Conservation (phyloP, 73 alveolate genomes). For the Paramecium sonneborni region DNA sequence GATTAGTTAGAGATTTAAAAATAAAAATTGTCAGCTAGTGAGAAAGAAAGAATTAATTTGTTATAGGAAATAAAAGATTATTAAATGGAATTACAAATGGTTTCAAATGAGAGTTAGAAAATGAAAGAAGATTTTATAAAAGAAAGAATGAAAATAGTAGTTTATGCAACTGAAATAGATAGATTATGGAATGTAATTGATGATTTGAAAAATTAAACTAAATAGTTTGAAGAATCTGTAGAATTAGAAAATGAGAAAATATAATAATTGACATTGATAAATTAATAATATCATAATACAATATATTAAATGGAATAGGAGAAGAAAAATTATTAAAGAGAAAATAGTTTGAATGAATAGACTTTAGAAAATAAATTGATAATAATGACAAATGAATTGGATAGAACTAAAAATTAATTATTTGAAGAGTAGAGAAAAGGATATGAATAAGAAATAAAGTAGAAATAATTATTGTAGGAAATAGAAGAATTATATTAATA, state of each 20-base stretch:
- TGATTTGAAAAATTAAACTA: neutral
- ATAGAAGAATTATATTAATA: constrained; percentile 14
- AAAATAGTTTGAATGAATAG: neutral
- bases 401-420: neutral
- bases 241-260: neutral
- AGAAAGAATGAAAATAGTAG: constrained; percentile 45
- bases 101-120: neutral
- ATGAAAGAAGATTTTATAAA: neutral
- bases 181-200: constrained; percentile 1
- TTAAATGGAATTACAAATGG: neutral
- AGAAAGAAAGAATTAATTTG: neutral
- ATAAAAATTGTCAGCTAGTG: neutral
- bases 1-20: neutral
- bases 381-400: neutral
- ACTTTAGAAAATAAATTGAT: neutral
- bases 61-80: constrained; percentile 1
- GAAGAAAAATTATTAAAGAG: neutral
- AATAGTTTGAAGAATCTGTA: neutral
- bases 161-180: neutral
- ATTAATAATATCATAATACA: neutral
- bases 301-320: neutral
- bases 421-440: neutral
- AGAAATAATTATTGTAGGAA: neutral
- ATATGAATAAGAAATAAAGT: neutral
- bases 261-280: neutral